Percentiles rank a stretch among this genome's conserved stretches.
Conservation (phyloP, 306 rosid genomes). For the Acacia crassicarpa region DNA sequence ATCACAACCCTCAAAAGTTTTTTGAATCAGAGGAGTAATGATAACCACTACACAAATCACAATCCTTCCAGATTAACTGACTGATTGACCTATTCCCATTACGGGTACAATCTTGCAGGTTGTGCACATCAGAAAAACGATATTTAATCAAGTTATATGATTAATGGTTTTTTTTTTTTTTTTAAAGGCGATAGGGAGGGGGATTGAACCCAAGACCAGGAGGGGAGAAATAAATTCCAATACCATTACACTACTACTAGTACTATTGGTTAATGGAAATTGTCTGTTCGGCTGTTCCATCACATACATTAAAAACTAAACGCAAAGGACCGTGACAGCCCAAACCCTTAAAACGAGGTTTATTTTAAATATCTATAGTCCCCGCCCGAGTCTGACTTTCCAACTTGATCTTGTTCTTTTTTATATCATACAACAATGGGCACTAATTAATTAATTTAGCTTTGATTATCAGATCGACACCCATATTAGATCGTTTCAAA, state of each 20-base stretch:
- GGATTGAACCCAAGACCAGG: too few relatives aligned
- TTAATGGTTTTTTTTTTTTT: too few relatives aligned
- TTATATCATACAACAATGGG: neutral
- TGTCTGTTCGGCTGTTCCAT: neutral
- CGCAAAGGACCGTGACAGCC: neutral
- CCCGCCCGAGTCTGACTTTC: neutral
- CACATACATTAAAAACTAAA: neutral
- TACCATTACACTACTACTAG: too few relatives aligned
- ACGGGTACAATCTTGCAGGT: neutral
- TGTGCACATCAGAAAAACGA: neutral
- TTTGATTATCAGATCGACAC: too few relatives aligned
- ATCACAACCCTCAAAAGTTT: too few relatives aligned
- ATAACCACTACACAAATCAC: neutral
- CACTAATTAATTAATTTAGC: neutral
- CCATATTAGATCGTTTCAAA: neutral
- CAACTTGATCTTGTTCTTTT: neutral
- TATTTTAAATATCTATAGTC: neutral
- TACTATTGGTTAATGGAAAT: too few relatives aligned
- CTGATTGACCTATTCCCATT: neutral
- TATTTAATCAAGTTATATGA: neutral
- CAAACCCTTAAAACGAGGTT: neutral
- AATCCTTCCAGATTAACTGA: neutral
- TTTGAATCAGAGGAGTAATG: too few relatives aligned
- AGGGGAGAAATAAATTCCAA: too few relatives aligned
- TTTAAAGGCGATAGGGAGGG: too few relatives aligned